Base-by-base conservation (phyloP, 1,284 basidiomycete species). In the Cryptococcus sp. region DNA sequence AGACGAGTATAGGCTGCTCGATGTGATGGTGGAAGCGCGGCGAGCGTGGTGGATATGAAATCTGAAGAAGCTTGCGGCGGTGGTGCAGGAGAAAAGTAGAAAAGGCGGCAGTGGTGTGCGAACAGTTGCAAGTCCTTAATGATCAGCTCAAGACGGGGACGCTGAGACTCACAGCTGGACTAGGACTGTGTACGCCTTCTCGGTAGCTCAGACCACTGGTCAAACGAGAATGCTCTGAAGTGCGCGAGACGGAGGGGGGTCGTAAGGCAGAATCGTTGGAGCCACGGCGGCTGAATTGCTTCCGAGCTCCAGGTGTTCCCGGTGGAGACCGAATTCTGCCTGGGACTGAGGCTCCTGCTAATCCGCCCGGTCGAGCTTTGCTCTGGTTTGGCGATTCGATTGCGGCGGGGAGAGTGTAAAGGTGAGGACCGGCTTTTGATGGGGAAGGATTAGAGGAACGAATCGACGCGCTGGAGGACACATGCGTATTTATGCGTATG, bases 1-100 rank as follows among this genome's bases (percentile, higher is more conserved):
- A 78, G 61, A 19, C 71, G 69, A 8, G 71, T 73, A 61, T 73
- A 77, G 5, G 68, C 66, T 3, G 74, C 69, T 23, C 74, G 70
- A 54, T 76, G 76, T 0, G 71, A 63, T 0, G 72, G 69, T 0
- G 73, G 70, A 0, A 75, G 57, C 8, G 64, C 46, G 11, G 76
- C 68, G 10, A 77, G 64, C 3, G 72, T 71, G 3, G 65, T 52
- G 3, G 72, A 71, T 50, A 77, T 74, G 65, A 63, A 73, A 10
- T 58, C 43, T 3, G 69, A 60, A 0, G 72, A 70, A 15, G 65
- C 69, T 15, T 60, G 56, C 25, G 25, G 25, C 17, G 67, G 69
- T 7, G 72, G 69, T 1, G 60, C 47, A 1, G 60, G 43, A 5
- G 68, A 65, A 52, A 73, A 72, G 53, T 72, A 77, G 62, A 76